phyloP scores from a whole-genome alignment of 2,329 filamentous ascomycete species.

The Aspergillus novoparasiticus region DNA sequence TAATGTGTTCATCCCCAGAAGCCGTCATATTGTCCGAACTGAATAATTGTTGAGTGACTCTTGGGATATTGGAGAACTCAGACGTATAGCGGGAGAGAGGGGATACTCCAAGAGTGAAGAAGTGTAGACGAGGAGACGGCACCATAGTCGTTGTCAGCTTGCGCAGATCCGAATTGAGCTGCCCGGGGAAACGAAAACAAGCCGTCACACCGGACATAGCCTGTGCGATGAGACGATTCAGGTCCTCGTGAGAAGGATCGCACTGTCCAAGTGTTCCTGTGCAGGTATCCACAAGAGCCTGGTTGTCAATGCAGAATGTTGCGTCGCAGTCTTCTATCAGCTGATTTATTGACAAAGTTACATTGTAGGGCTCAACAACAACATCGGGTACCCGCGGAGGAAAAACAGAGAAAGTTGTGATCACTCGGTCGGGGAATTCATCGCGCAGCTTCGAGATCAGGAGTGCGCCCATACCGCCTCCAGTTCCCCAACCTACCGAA shows the following conservation, averaged over 20 bases:
- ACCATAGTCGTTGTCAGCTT: conserved; percentile 99
- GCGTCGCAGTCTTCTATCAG: conserved; percentile 99
- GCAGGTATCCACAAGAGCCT: conserved; percentile 99
- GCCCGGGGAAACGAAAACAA: conserved; percentile 97
- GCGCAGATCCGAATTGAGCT: conserved; percentile 99
- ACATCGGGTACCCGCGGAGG: conserved; percentile 98
- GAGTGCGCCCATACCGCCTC: conserved; percentile 99
- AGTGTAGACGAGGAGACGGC: conserved; percentile 99
- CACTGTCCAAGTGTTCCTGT: conserved; percentile 99
- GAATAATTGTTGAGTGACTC: conserved; percentile 99
- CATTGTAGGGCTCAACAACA: conserved; percentile 99
- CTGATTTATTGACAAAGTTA: conserved; percentile 97
- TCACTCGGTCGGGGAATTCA: conserved; percentile 99
- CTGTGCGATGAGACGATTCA: conserved; percentile 98
- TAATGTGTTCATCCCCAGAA: conserved; percentile 98
- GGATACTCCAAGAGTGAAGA: conserved; percentile 99
- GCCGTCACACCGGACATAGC: conserved; percentile 99
- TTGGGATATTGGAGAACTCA: conserved; percentile 95
- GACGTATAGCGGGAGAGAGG: conserved; percentile 94
- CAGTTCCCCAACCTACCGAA: conserved; percentile 99
- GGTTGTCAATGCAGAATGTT: conserved; percentile 99
- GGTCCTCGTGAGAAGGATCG: conserved; percentile 96
- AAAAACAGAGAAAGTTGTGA: conserved; percentile 99
- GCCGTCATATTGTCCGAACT: conserved; percentile 99
- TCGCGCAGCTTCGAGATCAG: conserved; percentile 99